These are phyloP conservation scores for Blastobotrys muscicola DNA, from an alignment of 805 yeast species.

Conservation along the genomic window DNA sequence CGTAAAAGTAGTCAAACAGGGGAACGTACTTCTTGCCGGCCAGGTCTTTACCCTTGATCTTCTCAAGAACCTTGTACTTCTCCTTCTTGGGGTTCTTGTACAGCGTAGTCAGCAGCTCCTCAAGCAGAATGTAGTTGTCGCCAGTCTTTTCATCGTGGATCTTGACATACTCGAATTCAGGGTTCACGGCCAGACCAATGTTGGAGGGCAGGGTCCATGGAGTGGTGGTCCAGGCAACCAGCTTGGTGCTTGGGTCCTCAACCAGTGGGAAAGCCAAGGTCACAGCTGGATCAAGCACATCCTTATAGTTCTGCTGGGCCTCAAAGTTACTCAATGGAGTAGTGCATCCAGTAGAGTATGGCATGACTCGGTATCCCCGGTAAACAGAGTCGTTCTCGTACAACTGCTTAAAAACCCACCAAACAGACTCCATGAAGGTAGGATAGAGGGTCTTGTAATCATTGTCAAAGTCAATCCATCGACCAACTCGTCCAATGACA, in stretches of 20 bases:
- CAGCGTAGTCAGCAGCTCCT: slow-evolving; percentile 67
- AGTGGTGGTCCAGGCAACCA: slow-evolving; percentile 99
- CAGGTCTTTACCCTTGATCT: slow-evolving; percentile 68
- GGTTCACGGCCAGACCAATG: slow-evolving; percentile 84
- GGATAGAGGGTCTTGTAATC: slow-evolving; percentile 97
- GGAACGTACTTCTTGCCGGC: slow-evolving; percentile 78
- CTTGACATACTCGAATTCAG: slow-evolving; percentile 84
- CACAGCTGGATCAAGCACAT: slow-evolving; percentile 93
- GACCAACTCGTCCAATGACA: slow-evolving; percentile 88
- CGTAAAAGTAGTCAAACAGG: slow-evolving; percentile 69
- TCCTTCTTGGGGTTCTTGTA: slow-evolving; percentile 94
- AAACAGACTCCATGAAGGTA: slow-evolving; percentile 91
- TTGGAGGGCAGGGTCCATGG: slow-evolving; percentile 99
- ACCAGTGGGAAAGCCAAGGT: slow-evolving; percentile 79
- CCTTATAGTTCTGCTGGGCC: slow-evolving; percentile 97
- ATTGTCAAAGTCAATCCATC: slow-evolving; percentile 99
- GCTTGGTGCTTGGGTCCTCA: slow-evolving; percentile 69
- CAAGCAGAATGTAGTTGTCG: slow-evolving; percentile 73
- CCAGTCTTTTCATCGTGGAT: slow-evolving; percentile 83
- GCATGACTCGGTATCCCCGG: slow-evolving; percentile 96
- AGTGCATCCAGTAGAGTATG: slow-evolving; percentile 94
- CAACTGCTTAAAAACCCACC: slow-evolving; percentile 97
- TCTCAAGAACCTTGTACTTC: slow-evolving; percentile 73
- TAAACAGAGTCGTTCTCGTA: slow-evolving; percentile 81
- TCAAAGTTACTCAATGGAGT: slow-evolving; percentile 96